Base-by-base conservation (phyloP, 306 rosid species). In the Nissolia schottii region DNA sequence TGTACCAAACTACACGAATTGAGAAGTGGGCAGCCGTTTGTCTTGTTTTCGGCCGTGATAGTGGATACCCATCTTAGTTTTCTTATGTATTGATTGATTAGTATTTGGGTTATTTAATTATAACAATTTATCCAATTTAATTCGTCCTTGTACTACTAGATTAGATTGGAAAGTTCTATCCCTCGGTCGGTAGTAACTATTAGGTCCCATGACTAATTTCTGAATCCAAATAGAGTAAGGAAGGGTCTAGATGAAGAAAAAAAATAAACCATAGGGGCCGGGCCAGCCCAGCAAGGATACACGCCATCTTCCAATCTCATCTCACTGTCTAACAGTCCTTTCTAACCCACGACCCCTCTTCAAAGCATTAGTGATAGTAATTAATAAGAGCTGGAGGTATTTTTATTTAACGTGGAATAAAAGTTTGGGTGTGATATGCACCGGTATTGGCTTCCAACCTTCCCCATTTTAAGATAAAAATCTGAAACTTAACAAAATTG, bases 21-120 rank as follows among this genome's bases (percentile, higher is more conserved):
- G 31, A 19, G 38, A 49, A 73, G 66, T 58, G 71, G 66, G 3
- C 11, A 67, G 51, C 63, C 27, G 67, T 50, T 79, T 70, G 61
- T 10, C 38, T 51, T 15, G 56, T 7, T 72, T 50, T 40, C 22
- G 67, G 38, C 66, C 35, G 31, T 58, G n/a, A 46, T 38, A 57
- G 11, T 3, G 59, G 73, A 50, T 23, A 15, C 56, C 31, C 60
- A 54, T 31, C 59, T 64, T 64, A 41, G 67, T 55, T n/a, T 55
- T 45, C 22, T 32, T 25, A 41, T 67, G 67, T 43, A 78, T 70
- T 40, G 11, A 6, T 23, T 6, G 54, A 35, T 56, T 56, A 60
- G 11, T 67, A 10, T 41, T 41, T 68, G 20, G 13, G 1, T 43
- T 16, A 5, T 11, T 51, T 54, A 55, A 20, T 62, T 37, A n/a